A percentile compares a stretch with the other conserved stretches of the same genome.
Evolutionary conservation across 768 basidiomycete species (phyloP).

Genomic region (Lactifluus echinatus): DNA sequence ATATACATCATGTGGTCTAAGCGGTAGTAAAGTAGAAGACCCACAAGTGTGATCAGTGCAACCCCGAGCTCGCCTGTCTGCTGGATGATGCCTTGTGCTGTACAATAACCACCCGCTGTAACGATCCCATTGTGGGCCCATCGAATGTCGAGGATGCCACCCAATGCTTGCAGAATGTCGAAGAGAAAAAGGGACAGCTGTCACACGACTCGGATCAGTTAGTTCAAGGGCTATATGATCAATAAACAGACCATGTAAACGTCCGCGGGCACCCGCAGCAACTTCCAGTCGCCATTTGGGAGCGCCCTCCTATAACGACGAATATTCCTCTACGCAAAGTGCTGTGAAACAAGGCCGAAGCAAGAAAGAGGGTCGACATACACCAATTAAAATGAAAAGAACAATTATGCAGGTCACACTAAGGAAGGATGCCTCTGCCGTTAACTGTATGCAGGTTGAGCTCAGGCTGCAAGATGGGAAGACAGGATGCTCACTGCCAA

Average conservation of each 20-base stretch:
- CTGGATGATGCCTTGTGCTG: constrained; percentile 33
- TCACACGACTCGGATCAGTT: constrained; percentile 17
- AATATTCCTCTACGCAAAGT: background rate
- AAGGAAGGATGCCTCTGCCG: constrained; percentile 26
- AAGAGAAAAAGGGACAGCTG: constrained; percentile 24
- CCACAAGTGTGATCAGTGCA: constrained; percentile 35
- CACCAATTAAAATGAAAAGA: constrained; percentile 5
- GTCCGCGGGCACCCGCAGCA: constrained; percentile 33
- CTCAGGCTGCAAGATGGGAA: background rate
- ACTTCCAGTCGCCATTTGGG: constrained; percentile 3
- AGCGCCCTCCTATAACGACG: background rate
- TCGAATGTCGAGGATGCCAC: constrained; percentile 31
- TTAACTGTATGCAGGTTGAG: constrained; percentile 23
- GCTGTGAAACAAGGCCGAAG: background rate
- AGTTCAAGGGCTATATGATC: background rate
- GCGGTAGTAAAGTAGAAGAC: background rate
- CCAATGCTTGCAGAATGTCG: constrained; percentile 33
- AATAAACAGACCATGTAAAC: constrained; percentile 30
- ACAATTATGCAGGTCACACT: background rate
- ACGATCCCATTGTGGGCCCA: constrained; percentile 32
- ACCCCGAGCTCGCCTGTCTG: constrained; percentile 36
- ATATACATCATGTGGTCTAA: background rate
- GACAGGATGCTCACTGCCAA: constrained; percentile 25
- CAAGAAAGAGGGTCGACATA: background rate
- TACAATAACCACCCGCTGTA: constrained; percentile 29